A percentile compares a stretch with the other conserved stretches of the same genome.
Conservation (phyloP, 2,329 filamentous ascomycete species). For the Nigrospora oryzae region DNA sequence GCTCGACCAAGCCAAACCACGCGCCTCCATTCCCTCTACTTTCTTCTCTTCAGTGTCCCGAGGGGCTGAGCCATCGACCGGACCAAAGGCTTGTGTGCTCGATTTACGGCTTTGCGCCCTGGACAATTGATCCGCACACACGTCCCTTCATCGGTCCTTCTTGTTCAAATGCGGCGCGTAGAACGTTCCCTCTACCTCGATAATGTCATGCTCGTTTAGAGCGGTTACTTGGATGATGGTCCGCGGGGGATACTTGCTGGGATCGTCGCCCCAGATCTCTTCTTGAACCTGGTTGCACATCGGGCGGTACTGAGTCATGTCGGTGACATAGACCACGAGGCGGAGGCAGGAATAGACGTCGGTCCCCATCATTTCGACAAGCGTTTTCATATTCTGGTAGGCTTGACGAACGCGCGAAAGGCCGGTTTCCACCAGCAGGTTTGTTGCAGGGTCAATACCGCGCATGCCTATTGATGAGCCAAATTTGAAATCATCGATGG, state of each 20-base stretch:
- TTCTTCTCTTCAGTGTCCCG: background rate
- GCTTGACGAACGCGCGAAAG: too few species aligned
- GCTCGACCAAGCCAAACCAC: background rate
- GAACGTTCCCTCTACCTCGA: slow-evolving; percentile 22
- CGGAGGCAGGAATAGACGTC: slow-evolving; percentile 5
- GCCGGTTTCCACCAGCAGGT: too few species aligned
- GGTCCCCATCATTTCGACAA: too few species aligned
- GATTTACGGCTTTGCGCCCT: too few species aligned
- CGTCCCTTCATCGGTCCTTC: too few species aligned
- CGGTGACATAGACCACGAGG: slow-evolving; percentile 21
- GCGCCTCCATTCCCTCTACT: background rate
- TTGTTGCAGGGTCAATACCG: too few species aligned
- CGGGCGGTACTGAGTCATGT: slow-evolving; percentile 23
- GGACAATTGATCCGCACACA: too few species aligned
- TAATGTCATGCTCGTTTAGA: slow-evolving; percentile 23
- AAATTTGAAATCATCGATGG: too few species aligned
- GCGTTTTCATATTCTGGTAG: too few species aligned
- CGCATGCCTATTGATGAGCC: too few species aligned
- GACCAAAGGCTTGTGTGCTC: background rate
- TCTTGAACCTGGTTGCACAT: slow-evolving; percentile 20
- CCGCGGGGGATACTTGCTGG: slow-evolving; percentile 18
- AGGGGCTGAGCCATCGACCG: background rate
- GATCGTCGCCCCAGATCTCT: slow-evolving; percentile 20
- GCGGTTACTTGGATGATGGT: slow-evolving; percentile 22
- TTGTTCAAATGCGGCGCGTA: slow-evolving; percentile 7